These are phyloP conservation scores for Rugosomyces carneus DNA, from an alignment of 1,284 basidiomycete species.

Conservation along the genomic window DNA sequence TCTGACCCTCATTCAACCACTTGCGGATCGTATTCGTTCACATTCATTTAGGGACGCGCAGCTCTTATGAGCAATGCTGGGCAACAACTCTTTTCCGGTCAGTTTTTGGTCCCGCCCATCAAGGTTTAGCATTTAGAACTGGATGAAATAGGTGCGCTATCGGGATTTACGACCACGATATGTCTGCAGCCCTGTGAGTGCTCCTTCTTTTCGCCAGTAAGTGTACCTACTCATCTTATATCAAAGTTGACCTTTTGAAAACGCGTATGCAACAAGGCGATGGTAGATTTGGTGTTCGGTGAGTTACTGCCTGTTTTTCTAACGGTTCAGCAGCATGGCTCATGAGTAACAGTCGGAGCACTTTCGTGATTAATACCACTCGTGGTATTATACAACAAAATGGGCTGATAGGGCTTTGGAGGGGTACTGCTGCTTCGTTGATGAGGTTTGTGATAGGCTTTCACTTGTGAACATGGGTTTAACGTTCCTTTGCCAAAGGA, in stretches of 20 bases:
- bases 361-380: conserved; percentile 43
- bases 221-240: too few relatives aligned
- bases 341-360: conserved; percentile 27
- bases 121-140: neutral
- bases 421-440: conserved; percentile 81
- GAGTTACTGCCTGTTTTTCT: conserved; percentile 15
- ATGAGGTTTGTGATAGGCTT: conserved; percentile 43
- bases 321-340: neutral
- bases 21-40: too few relatives aligned
- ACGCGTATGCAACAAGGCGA: conserved; percentile 82
- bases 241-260: conserved; percentile 88
- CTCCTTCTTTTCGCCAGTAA: neutral
- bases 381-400: conserved; percentile 55
- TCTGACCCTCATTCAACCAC: too few relatives aligned
- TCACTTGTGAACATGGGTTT: neutral
- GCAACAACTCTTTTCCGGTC: conserved; percentile 70
- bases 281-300: conserved; percentile 32
- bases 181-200: conserved; percentile 71
- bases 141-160: conserved; percentile 52
- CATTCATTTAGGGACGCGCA: too few relatives aligned
- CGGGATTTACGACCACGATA: conserved; percentile 68
- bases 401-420: conserved; percentile 73
- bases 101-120: conserved; percentile 4
- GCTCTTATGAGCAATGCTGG: conserved; percentile 62
- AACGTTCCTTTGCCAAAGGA: conserved; percentile 49